phyloP scores from a whole-genome alignment of 2,329 filamentous ascomycete genomes.

The Colletotrichum lupini region DNA sequence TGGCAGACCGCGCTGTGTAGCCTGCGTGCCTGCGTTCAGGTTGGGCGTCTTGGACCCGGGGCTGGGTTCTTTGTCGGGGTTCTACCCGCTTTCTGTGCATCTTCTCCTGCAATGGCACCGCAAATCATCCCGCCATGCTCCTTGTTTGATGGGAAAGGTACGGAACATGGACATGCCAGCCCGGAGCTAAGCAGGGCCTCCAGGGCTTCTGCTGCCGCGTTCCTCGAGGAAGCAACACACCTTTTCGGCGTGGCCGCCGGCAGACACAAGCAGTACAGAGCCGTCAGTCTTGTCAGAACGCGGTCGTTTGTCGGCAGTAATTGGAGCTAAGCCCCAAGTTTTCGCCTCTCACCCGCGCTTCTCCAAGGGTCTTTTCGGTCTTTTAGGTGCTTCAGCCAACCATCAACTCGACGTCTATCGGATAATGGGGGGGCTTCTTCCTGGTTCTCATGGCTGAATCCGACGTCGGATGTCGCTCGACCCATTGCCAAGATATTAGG shows the following conservation, averaged over 20 bases:
- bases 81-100: conserved; percentile 32
- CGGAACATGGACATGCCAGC: not conserved
- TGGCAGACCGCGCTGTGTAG: conserved; percentile 6
- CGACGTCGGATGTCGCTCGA: conserved; percentile 24
- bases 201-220: not conserved
- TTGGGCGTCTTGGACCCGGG: not conserved
- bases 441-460: not conserved
- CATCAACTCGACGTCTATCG: conserved; percentile 4
- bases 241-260: conserved; percentile 26
- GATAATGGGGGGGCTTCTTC: not conserved
- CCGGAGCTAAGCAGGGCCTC: not conserved
- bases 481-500: conserved; percentile 19
- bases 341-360: conserved; percentile 7
- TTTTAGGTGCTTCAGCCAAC: not conserved
- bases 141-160: not conserved
- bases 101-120: conserved; percentile 19
- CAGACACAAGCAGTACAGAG: not conserved
- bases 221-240: conserved; percentile 1
- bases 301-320: conserved; percentile 14
- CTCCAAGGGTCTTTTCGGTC: not conserved
- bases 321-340: conserved; percentile 1
- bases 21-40: no score
- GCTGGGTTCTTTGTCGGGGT: conserved; percentile 22
- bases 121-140: conserved; percentile 17
- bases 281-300: no score